Base-by-base conservation (phyloP, 257 asterid genomes). In the Misopates orontium region DNA sequence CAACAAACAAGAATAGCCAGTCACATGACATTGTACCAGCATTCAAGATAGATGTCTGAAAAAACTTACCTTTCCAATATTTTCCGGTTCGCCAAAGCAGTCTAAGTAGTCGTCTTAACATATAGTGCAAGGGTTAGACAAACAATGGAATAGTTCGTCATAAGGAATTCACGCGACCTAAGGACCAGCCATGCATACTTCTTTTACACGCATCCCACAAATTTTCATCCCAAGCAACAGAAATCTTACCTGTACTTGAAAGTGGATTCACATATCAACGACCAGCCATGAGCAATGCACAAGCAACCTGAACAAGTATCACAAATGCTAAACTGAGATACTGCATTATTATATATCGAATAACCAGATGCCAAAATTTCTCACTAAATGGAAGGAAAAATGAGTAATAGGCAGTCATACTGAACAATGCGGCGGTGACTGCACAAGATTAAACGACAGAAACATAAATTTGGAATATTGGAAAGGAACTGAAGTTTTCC, bases 341-440 rank as follows among this genome's bases (percentile, higher is more conserved):
- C 52, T 44, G 61, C 23, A 1, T 18, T 31, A 8, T n/a, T n/a
- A 58, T 24, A 28, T 39, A 52, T 14, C 42, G 56, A 45, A 20
- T 39, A 44, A 67, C n/a, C 44, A 44, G 75, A 63, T 23, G 12
- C 58, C 32, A 48, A 28, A 12, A 53, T 28, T 40, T 22, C 32
- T 60, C 60, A 78, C 97, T 89, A 71, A 89, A 96, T 9, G 97
- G 97, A 59, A 92, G 89, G 87, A 89, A 87, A 79, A 92, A 92
- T 11, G 98, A 92, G 85, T 92, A 92, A 74, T 92, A 92, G 63
- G 97, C 95, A 39, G 98, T 89, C 82, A 73, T 85, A 89, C 76
- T 89, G 87, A 56, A 92, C 98, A 70, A 92, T 89, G 62, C 97
- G 85, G 62, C 95, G 96, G 70, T 92, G 97, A 62, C 98, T 92